Conservation (phyloP, 495 filamentous ascomycete genomes). For the Aspergillus avenaceus region DNA sequence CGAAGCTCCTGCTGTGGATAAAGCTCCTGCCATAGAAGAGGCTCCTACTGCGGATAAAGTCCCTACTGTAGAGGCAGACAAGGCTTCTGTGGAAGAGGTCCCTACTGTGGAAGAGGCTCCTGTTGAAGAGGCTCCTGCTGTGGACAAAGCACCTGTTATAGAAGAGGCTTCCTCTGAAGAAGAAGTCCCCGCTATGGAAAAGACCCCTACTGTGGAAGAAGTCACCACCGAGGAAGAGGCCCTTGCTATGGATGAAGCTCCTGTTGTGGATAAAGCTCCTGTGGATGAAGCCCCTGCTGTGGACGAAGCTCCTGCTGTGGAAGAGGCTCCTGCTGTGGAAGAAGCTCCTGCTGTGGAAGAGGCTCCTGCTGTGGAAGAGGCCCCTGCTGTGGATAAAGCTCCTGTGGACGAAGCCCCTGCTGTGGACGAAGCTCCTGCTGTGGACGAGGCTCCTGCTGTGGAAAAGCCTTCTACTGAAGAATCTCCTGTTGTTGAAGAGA, state of each 20-base stretch:
- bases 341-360: conserved; percentile 10
- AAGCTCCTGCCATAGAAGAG: conserved; percentile 4
- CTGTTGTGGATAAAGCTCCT: not conserved
- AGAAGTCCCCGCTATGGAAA: conserved; percentile 10
- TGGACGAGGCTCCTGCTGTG: conserved; percentile 4
- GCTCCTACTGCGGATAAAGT: not conserved
- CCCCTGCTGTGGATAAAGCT: not conserved
- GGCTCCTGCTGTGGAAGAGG: conserved; percentile 1
- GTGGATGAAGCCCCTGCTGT: not conserved
- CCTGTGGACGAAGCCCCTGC: conserved; percentile 3
- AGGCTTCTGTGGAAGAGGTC: not conserved
- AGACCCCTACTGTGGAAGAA: conserved; percentile 13
- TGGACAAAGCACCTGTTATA: not conserved
- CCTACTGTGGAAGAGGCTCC: conserved; percentile 1
- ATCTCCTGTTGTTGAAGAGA: conserved; percentile 1
- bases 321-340: conserved; percentile 2
- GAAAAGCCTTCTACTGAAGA: conserved; percentile 13
- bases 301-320: conserved; percentile 3
- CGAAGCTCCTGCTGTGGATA: no score
- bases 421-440: conserved; percentile 5
- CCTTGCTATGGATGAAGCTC: no score
- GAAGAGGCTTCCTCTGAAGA: conserved; percentile 9
- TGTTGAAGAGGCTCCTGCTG: not conserved
- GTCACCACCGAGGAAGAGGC: no score
- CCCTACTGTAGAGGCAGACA: not conserved